Conservation (phyloP, 768 basidiomycete species). For the Suillus alpinus region DNA sequence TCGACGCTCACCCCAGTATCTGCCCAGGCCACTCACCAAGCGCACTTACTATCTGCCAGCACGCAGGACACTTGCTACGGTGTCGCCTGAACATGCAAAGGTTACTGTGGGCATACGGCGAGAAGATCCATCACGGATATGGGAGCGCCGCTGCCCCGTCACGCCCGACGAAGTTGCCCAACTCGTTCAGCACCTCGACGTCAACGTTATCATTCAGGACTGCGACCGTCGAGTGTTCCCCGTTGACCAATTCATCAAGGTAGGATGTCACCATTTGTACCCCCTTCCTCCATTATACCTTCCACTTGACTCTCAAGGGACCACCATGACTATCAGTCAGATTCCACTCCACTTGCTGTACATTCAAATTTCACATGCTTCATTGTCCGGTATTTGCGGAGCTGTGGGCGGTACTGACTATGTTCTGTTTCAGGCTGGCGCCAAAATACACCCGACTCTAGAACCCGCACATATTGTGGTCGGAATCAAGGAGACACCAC, state of each 20-base stretch:
- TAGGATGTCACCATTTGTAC: conserved; percentile 29
- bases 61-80: conserved; percentile 22
- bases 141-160: conserved; percentile 85
- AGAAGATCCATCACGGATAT: conserved; percentile 77
- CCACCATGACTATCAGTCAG: conserved; percentile 3
- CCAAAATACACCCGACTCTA: conserved; percentile 55
- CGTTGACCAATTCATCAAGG: conserved; percentile 61
- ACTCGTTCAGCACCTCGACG: conserved; percentile 53
- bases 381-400: neutral
- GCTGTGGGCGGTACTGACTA: neutral
- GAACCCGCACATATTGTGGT: conserved; percentile 69
- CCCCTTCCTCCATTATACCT: conserved; percentile 1
- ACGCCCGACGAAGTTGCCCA: conserved; percentile 70
- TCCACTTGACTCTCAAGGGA: neutral
- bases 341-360: neutral
- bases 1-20: conserved; percentile 5
- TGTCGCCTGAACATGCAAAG: conserved; percentile 19
- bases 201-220: conserved; percentile 70
- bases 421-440: conserved; percentile 62
- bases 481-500: conserved; percentile 87
- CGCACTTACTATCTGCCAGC: conserved; percentile 13
- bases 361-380: neutral
- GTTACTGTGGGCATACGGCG: conserved; percentile 60
- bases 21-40: conserved; percentile 14
- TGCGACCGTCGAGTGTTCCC: conserved; percentile 76